Evolutionary conservation across 768 basidiomycete genomes (phyloP), one percentile per base, ranked within the genome.

Genomic region (Boletus tomentosulus): DNA sequence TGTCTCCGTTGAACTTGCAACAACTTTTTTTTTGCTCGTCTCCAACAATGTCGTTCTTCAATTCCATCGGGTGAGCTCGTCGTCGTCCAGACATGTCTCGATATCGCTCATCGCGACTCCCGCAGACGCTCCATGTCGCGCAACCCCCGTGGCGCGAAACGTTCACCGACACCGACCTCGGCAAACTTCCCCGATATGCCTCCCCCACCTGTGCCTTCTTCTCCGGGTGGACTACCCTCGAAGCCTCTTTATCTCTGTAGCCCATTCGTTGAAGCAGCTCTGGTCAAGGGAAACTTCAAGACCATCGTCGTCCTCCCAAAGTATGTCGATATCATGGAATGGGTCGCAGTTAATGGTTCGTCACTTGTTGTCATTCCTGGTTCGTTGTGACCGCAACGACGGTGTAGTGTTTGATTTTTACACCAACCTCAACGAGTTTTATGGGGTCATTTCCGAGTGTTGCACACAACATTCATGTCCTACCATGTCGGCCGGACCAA

Each of bases 221-320:
- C 78, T 12, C 77, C 78, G 6, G 54, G 62, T 19, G 58, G 48
- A 58, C 16, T 38, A 4, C 50, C 57, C 3, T 57, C 62, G 22
- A 91, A 89, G 59, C 87, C 90, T 1, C 74, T 98, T 16, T 97
- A 96, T 66, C 80, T 98, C 11, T 96, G 89, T 70, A 89, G 89
- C 50, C 95, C 95, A 3, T 98, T 98, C 69, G 92, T 89, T 51
- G 94, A 96, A 62, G 88, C 93, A 2, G 92, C 96, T 0, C 80
- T 98, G 42, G 95, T 98, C 55, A 98, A 96, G 70, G 96, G 96
- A 24, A 97, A 94, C 72, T 98, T 97, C 78, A 98, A 96, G 76
- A 97, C 94, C 3, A 98, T 98, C 63, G 94, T 98, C 53, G 89
- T 93, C 73, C 79, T 93, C 50, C 96, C 96, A 7, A 97, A 96